Evolutionary conservation across 768 basidiomycete genomes (phyloP).

Genomic region (Russula sp.): DNA sequence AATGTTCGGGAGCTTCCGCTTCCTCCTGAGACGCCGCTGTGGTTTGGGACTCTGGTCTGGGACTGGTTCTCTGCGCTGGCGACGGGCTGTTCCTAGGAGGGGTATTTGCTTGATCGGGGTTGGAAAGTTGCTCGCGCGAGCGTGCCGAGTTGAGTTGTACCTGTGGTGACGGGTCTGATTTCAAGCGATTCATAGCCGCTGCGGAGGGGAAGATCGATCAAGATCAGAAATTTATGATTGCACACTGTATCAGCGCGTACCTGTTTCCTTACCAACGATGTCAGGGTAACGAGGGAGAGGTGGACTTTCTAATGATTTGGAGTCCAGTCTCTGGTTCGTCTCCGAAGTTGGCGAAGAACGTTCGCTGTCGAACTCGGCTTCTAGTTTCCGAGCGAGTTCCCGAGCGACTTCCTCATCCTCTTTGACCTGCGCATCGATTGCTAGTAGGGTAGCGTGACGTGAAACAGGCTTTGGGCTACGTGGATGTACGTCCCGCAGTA

Average conservation of each 20-base stretch:
- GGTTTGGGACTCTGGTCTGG: constrained; percentile 7
- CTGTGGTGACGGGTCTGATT: neutral
- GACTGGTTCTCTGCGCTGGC: constrained; percentile 13
- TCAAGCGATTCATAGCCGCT: neutral
- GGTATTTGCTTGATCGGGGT: neutral
- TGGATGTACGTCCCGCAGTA: constrained; percentile 2
- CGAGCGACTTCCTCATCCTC: constrained; percentile 49
- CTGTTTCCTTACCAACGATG: neutral
- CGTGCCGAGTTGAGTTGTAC: neutral
- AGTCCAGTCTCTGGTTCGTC: neutral
- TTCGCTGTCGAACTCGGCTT: constrained; percentile 41
- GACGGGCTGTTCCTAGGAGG: neutral
- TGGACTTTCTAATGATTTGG: neutral
- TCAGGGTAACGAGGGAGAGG: constrained; percentile 9
- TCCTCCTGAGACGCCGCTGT: constrained; percentile 8
- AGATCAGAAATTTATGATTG: neutral
- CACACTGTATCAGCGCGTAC: neutral
- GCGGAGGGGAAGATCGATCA: neutral
- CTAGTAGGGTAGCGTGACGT: neutral
- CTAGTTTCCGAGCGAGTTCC: constrained; percentile 42
- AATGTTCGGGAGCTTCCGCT: constrained; percentile 6
- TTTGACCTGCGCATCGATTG: constrained; percentile 24
- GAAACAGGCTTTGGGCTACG: neutral
- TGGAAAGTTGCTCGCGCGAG: neutral
- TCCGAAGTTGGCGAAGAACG: neutral